These are phyloP conservation scores for Pseudocercospora musae DNA, from an alignment of 2,329 filamentous ascomycete species.

Conservation along the genomic window DNA sequence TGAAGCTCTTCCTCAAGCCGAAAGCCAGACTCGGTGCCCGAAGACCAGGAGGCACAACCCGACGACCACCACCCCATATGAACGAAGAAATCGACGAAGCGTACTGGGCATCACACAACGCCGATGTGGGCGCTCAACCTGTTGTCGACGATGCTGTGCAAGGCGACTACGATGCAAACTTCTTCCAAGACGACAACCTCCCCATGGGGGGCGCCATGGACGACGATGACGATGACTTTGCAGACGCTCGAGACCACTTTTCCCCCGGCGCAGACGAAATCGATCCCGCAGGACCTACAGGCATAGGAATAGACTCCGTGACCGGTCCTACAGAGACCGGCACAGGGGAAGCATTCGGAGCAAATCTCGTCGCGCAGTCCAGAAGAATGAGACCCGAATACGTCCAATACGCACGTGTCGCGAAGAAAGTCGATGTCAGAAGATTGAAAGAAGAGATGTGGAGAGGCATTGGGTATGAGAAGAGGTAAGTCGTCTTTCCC, in stretches of 20 bases:
- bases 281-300: slow-evolving; percentile 32
- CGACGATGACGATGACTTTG: slow-evolving; percentile 71
- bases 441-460: slow-evolving; percentile 64
- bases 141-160: slow-evolving; percentile 54
- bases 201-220: slow-evolving; percentile 62
- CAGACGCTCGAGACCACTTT: slow-evolving; percentile 76
- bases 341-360: slow-evolving; percentile 56
- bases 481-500: slow-evolving; percentile 16
- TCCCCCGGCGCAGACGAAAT: slow-evolving; percentile 58
- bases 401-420: slow-evolving; percentile 62
- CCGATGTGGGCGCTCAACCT: slow-evolving; percentile 31
- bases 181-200: slow-evolving; percentile 87
- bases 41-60: slow-evolving; percentile 44
- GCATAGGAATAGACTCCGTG: slow-evolving; percentile 32
- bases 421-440: slow-evolving; percentile 65
- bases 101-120: slow-evolving; percentile 76
- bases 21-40: slow-evolving; percentile 77
- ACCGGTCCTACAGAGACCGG: slow-evolving; percentile 35
- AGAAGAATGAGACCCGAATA: slow-evolving; percentile 61
- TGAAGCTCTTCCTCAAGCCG: slow-evolving; percentile 90
- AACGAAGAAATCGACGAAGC: slow-evolving; percentile 87
- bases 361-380: slow-evolving; percentile 61
- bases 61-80: slow-evolving; percentile 44
- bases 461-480: slow-evolving; percentile 57
- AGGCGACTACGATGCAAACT: slow-evolving; percentile 93